A percentile compares a stretch with the other conserved stretches of the same genome.
Evolutionary conservation across 140 eudicot genomes (phyloP).

Genomic region (Bidens hawaiensis): DNA sequence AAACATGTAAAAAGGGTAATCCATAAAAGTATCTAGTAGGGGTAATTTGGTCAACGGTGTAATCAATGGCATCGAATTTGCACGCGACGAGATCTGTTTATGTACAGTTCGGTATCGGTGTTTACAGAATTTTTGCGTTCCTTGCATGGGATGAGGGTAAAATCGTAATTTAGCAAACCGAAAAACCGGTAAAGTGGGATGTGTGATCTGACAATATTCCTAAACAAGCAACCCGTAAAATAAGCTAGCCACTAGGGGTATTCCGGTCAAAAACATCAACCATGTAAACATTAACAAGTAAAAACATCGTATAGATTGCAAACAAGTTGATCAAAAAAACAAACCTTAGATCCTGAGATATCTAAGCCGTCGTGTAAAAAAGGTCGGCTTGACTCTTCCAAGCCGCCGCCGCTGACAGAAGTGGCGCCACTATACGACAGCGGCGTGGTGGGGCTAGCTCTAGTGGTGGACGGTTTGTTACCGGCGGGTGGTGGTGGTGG

Average conservation of each 20-base stretch:
- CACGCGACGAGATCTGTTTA: conserved; percentile 30
- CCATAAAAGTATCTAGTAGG: conserved; percentile 14
- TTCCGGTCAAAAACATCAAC: conserved; percentile 16
- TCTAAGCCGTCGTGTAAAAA: conserved; percentile 19
- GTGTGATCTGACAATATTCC: conserved; percentile 37
- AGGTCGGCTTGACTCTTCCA: conserved; percentile 45
- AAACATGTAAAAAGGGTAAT: neutral
- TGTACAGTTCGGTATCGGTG: neutral
- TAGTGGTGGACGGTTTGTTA: conserved; percentile 29
- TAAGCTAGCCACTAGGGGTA: conserved; percentile 31
- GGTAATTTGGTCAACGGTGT: conserved; percentile 15
- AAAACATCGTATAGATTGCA: neutral
- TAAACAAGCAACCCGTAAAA: conserved; percentile 30
- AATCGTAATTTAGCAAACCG: conserved; percentile 24
- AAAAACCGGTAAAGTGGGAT: conserved; percentile 21
- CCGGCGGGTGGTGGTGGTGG: conserved; percentile 19
- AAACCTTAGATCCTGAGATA: conserved; percentile 75
- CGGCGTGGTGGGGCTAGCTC: conserved; percentile 86
- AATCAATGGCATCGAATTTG: conserved; percentile 3
- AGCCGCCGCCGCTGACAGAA: conserved; percentile 54
- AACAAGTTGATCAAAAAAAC: conserved; percentile 13
- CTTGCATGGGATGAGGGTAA: conserved; percentile 27
- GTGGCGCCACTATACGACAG: conserved; percentile 69
- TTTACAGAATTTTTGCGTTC: neutral
- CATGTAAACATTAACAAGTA: too few relatives aligned